phyloP scores from a whole-genome alignment of 805 yeast species.

The Kazachstania viticola region DNA sequence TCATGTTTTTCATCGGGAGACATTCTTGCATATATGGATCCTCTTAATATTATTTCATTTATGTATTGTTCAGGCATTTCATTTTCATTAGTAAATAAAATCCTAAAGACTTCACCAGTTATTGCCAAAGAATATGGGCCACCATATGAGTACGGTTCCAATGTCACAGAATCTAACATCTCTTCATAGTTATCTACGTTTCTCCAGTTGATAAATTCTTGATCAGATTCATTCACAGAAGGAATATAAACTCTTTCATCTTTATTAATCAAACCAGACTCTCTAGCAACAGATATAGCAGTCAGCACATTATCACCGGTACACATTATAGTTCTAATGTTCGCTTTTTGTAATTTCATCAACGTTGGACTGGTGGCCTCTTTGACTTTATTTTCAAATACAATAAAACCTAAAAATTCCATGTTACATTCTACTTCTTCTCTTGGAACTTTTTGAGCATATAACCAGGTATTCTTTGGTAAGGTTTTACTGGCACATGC shows the following conservation, averaged over 20 bases:
- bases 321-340: slow-evolving; percentile 83
- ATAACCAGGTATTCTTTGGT: slow-evolving; percentile 35
- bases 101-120: slow-evolving; percentile 86
- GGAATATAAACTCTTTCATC: slow-evolving; percentile 50
- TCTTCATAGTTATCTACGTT: slow-evolving; percentile 49
- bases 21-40: slow-evolving; percentile 88
- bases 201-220: slow-evolving; percentile 42
- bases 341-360: slow-evolving; percentile 48
- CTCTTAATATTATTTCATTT: slow-evolving; percentile 52
- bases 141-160: slow-evolving; percentile 34
- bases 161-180: slow-evolving; percentile 51
- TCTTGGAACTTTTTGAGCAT: slow-evolving; percentile 42
- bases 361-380: slow-evolving; percentile 53
- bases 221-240: slow-evolving; percentile 30
- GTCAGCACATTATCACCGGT: slow-evolving; percentile 95
- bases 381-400: slow-evolving; percentile 87
- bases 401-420: slow-evolving; percentile 73
- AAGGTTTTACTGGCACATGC: slow-evolving; percentile 71
- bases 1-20: slow-evolving; percentile 99
- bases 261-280: slow-evolving; percentile 54
- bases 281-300: slow-evolving; percentile 85
- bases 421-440: slow-evolving; percentile 58
- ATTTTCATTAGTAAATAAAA: slow-evolving; percentile 39
- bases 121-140: slow-evolving; percentile 62
- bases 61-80: slow-evolving; percentile 30